These are phyloP conservation scores for Monosporascus sp. DNA, from an alignment of 2,329 filamentous ascomycete genomes.

Conservation along the genomic window DNA sequence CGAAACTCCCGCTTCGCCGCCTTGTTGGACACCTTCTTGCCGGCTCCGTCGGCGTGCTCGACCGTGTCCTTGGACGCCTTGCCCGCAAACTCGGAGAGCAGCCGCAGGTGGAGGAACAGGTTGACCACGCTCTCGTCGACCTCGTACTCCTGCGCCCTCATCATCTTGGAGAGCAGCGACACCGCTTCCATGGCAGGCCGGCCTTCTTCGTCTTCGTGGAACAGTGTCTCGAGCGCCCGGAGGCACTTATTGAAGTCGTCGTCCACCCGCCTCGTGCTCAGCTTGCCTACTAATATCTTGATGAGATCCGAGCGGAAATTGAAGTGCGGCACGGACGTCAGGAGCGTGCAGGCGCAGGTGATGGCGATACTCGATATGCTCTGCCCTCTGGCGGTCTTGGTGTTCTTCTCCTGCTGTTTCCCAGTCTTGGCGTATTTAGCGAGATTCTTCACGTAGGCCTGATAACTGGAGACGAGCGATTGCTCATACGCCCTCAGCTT, in stretches of 20 bases:
- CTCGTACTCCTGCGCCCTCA: constrained; percentile 78
- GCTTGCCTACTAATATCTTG: constrained; percentile 78
- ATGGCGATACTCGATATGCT: constrained; percentile 70
- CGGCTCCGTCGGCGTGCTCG: constrained; percentile 41
- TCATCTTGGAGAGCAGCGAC: constrained; percentile 84
- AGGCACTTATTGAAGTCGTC: constrained; percentile 72
- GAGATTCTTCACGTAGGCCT: constrained; percentile 74
- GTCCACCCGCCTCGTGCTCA: constrained; percentile 68
- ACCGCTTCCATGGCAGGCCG: constrained; percentile 83
- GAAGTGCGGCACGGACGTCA: constrained; percentile 87
- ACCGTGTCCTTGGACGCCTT: constrained; percentile 76
- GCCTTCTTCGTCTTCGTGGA: constrained; percentile 84
- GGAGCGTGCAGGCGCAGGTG: constrained; percentile 75
- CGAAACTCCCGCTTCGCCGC: constrained; percentile 79
- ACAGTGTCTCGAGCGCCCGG: constrained; percentile 73
- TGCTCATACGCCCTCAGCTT: constrained; percentile 82
- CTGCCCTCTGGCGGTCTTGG: constrained; percentile 33
- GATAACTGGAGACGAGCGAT: constrained; percentile 77
- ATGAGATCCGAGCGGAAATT: constrained; percentile 88
- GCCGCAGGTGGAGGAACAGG: constrained; percentile 80
- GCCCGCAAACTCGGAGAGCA: constrained; percentile 80
- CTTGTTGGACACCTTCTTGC: constrained; percentile 46
- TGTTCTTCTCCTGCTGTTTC: constrained; percentile 28
- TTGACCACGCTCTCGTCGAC: constrained; percentile 84
- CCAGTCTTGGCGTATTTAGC: constrained; percentile 54